Base-by-base conservation (phyloP, 768 basidiomycete genomes). In the Pleurotus ostreatus region DNA sequence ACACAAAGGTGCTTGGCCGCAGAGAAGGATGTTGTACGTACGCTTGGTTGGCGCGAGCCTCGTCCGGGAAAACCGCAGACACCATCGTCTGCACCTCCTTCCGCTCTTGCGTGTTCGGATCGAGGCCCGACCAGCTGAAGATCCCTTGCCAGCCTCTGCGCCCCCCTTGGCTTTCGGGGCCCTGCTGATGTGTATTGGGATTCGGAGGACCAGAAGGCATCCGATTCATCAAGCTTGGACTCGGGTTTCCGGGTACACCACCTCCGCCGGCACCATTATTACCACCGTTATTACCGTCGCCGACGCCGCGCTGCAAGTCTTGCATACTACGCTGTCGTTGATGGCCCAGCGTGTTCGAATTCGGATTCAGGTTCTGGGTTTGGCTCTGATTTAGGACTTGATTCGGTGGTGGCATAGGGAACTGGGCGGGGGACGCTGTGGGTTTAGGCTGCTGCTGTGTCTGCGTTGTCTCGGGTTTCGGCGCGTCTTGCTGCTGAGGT, bases 31-130 rank as follows among this genome's bases (percentile, higher is more conserved):
- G 49, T 55, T 13, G 61, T 59, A 34, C 30, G 30, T 34, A 34
- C 30, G 30, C 30, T 34, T 34, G 30, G 30, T 34, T 34, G 30
- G 4, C 30, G 30, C 30, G 30, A 34, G 30, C 30, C 30, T 34
- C 30, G 56, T 62, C 70, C 8, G 61, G 64, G 13, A 68, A 54
- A 46, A 62, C 67, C 18, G 71, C 70, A 4, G 68, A 38, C 2
- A 82, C 76, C 48, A 70, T 70, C n/a, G 76, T 67, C 38, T 72
- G 73, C 18, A 80, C 65, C 49, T 83, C 73, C 63, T 76, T 80
- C 54, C 55, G 43, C 68, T 67, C 61, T 55, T 60, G 55, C 69
- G 61, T 73, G 52, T 57, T 65, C 16, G 68, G 55, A 49, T 68
- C 71, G 23, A 63, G 63, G 5, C 78, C 81, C 34, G 62, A 73